Evolutionary conservation across 1,139 yeast species (phyloP), one percentile per base, ranked within the genome.

Genomic region (Saccharomyces hybrid): DNA sequence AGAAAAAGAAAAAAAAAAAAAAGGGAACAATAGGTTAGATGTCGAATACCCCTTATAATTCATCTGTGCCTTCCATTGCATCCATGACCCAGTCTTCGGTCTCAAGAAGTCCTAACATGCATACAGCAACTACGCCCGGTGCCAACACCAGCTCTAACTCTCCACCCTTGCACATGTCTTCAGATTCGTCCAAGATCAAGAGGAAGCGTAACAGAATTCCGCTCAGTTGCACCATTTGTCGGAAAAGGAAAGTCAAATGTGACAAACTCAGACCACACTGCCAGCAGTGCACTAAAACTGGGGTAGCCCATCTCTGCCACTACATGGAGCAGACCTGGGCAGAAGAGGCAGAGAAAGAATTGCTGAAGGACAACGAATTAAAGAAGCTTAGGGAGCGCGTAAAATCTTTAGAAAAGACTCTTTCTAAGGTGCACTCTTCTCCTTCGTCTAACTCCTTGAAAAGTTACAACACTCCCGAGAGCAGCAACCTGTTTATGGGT

Each of bases 291-390:
- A 77, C 79, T 52, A 82, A 82, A 70, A 84, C 86, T 54, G 86
- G 88, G 14, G 86, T 86, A 26, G 85, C 86, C 28, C 90, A 86
- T 68, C 71, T 85, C 41, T 86, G 95, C 61, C 82, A 76, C 58
- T 86, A 83, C 65, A 81, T 84, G 63, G 82, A 78, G 54, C 82
- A 82, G 46, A 70, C 75, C n/a, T 79, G 83, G 83, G 81, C 82
- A 3, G 63, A 69, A 61, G 64, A 70, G 57, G 72, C 70, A 68
- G 87, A 67, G 75, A 76, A 56, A 75, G 80, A 67, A 84, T 84
- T 48, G 72, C 80, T 59, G 76, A 67, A 66, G 49, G 73, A 70
- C 28, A 57, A 63, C 8, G 73, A 69, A 57, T 54, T 70, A 54
- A 67, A 67, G 54, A 66, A 64, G 25, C 56, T 70, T 52, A 63